Evolutionary conservation across 768 basidiomycete species (phyloP), one percentile per base, ranked within the genome.

Genomic region (Boletus reticuloceps): DNA sequence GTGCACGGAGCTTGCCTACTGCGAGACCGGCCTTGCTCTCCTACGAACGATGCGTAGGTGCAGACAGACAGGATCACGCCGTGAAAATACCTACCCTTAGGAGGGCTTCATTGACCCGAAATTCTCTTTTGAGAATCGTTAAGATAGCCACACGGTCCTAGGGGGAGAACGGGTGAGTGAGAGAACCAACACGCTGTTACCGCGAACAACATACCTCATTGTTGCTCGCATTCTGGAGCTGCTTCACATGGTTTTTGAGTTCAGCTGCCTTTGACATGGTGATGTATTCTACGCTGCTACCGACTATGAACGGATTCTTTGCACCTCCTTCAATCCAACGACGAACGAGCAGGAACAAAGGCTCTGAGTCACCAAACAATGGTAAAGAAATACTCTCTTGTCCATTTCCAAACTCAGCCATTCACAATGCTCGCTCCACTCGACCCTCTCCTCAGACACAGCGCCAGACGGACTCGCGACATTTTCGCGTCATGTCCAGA

Each of bases 21-120:
- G 92, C 89, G n/a, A 96, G 74, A 47, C 94, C 94, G 5, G 87
- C 89, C 72, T 89, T 94, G 71, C 91, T 94, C 73, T 95, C 93
- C 94, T 95, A 64, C 29, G 48, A 27, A 39, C 51, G 54, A 16
- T 25, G 43, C n/a, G 9, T 39, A 39, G 38, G 38, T 19, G 39
- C 31, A 22, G 17, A 13, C n/a, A 31, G 39, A 47, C 58, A 41
- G n/a, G 47, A 8, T 40, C 53, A 54, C 58, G 36, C 38, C 20
- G 16, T 46, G 29, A 51, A n/a, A 54, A 64, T 66, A 79, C 87
- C 64, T 72, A 91, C 89, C 79, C 89, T 83, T 51, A 91, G 75
- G 20, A 90, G 72, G 17, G 80, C 72, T 77, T 91, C 89, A 64
- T 82, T 89, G 58, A 91, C 85, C 65, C 80, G 75, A 54, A 77